These are phyloP conservation scores for Pichia sporocuriosa DNA, from an alignment of 805 yeast genomes.

Conservation along the genomic window DNA sequence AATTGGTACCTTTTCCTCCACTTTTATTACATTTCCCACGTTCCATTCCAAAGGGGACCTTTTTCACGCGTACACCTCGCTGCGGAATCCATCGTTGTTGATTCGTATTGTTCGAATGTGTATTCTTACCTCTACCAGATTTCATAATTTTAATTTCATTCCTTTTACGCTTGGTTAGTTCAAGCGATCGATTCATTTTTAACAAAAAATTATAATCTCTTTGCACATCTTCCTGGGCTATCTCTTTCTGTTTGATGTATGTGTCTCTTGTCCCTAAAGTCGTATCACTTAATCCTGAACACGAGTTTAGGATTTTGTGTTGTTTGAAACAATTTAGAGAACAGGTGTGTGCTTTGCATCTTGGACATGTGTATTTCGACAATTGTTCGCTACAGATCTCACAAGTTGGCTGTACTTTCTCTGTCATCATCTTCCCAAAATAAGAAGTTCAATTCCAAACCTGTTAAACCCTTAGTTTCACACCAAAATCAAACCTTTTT, in stretches of 20 bases:
- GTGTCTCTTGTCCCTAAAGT: constrained; percentile 34
- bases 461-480: no score
- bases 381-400: constrained; percentile 37
- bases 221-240: constrained; percentile 51
- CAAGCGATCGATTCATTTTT: constrained; percentile 35
- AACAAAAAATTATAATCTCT: constrained; percentile 77
- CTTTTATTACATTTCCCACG: constrained; percentile 45
- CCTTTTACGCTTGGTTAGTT: constrained; percentile 4
- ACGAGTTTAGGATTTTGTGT: constrained; percentile 57
- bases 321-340: constrained; percentile 60
- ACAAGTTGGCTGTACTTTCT: no score
- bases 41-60: constrained; percentile 70
- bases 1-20: constrained; percentile 54
- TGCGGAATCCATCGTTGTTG: constrained; percentile 10
- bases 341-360: constrained; percentile 63
- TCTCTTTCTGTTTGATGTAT: constrained; percentile 43
- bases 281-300: constrained; percentile 58
- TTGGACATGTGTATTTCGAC: constrained; percentile 74
- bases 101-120: constrained; percentile 26
- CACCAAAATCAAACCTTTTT: no score
- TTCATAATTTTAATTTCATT: constrained; percentile 2
- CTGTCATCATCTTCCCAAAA: no score
- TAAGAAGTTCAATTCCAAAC: no score
- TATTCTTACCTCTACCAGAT: constrained; percentile 32
- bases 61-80: constrained; percentile 60